Evolutionary conservation across 75 land plant species (phyloP), one percentile per base, ranked within the genome.

Genomic region (Sequoia sempervirens): DNA sequence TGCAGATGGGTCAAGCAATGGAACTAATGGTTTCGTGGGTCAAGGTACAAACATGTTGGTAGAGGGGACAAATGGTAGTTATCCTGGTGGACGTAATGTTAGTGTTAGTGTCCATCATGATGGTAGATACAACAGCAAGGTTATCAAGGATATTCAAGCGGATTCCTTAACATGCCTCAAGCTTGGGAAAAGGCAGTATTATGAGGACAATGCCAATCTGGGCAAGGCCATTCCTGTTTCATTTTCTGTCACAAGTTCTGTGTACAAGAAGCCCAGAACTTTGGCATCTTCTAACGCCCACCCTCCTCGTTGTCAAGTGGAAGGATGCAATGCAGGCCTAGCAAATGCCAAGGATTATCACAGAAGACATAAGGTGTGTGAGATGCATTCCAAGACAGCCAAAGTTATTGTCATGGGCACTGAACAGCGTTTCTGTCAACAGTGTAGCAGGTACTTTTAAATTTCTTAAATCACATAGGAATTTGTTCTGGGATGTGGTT

Each of bases 381-480:
- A 90, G 72, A 80, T 85, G 84, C 93, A 91, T 74, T 91, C 93
- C 13, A 91, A 91, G 80, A 87, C 93, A 26, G 80, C 89, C 20
- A 91, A 85, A 66, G 92, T 87, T 1, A 79, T 90, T 41, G 91
- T 87, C 28, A 82, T 78, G 13, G 92, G 92, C 7, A 58, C 47
- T 8, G 91, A 87, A 83, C 92, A 91, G 82, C 87, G 93, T 18
- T 91, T 91, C 84, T 91, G 93, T 76, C 93, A 91, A 86, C 93
- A 91, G 76, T 91, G 93, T 75, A 88, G 91, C 91, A 90, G 92
- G 92, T 91, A 84, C 5, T 53, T 34, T 1, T 30, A 6, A n/a
- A 69, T 6, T 66, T 9, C 8, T 53, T 81, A 32, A 28, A 47
- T 9, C 23, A 79, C 15, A 5, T 40, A 23, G 23, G 26, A 41